Evolutionary conservation across 2,329 filamentous ascomycete species (phyloP), one percentile per base, ranked within the genome.

Genomic region (Nigrospora osmanthi): DNA sequence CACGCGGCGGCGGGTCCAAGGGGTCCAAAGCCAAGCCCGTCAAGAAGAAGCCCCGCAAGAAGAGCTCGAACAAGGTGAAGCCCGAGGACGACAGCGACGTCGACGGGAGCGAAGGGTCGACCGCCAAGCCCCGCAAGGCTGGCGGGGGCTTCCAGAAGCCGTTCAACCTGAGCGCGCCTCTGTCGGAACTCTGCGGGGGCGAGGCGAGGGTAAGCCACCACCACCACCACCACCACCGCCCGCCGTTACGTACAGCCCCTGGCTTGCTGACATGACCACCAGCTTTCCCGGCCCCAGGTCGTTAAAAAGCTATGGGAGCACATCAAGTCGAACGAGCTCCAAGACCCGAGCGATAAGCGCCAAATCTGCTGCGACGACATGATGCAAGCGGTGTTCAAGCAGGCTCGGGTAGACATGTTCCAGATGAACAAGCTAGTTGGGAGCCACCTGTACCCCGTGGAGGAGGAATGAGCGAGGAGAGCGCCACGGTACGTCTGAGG

Each of bases 371-470:
- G 93, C 68, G 93, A 98, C 65, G 88, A 95, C 19, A 82, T 81
- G 54, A 85, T 98, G 85, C 83, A 87, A 49, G 85, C 86, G 7
- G 86, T 98, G 9, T 98, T 98, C 71, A 95, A 95, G 65, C 79
- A 86, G 58, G 81, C 89, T 58, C 87, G 80, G 58, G 86, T 98
- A 41, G 89, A 97, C 67, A 98, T 98, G 93, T 98, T 98, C 66
- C 90, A 89, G 54, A 97, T 98, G 91, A 97, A 95, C 73, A 96
- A 96, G 72, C 80, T 95, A 14, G 80, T 97, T 11, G 89, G 87
- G 51, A 83, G 85, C 61, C 91, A 97, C 59, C 73, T 97, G 35
- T 96, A 95, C 60, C 87, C 85, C 3, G 76, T 87, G 40, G 89
- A 91, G 43, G 89, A 93, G 63, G 81, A 58, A 41, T 49, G 43